Evolutionary conservation across 2,329 filamentous ascomycete species (phyloP), one percentile per base, ranked within the genome.

Genomic region (Scortechinia acanthostroma): DNA sequence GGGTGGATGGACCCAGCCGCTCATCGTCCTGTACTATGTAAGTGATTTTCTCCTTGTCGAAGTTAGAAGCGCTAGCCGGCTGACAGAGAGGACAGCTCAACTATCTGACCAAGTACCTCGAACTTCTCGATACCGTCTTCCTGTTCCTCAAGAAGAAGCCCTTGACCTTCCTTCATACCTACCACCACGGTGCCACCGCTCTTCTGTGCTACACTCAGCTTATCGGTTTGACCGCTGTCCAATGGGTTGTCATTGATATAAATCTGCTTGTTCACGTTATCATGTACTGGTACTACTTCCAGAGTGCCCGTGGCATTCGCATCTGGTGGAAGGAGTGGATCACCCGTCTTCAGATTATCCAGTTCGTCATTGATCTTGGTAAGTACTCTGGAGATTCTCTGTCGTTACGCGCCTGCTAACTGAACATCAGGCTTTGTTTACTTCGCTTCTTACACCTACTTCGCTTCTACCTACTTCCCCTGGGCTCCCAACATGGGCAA

Each of bases 221-320:
- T 53, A 85, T 95, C 59, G 91, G 91, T 54, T 80, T 88, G 60
- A 97, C 91, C 42, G 79, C 91, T 37, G 91, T 97, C 47, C 95
- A 91, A 49, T 97, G 91, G 91, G 88, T 95, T 46, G 83, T 86
- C 50, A 97, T 97, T 63, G 85, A 81, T 45, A 80, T 97, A 57
- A 97, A 97, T 77, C 71, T 97, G 60, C 81, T 80, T 51, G 91
- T 97, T 46, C 91, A 97, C 71, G 91, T 97, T 48, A 87, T 96
- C 63, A 97, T 97, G 91, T 97, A 97, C 84, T 96, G 91, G 91
- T 97, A 97, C 83, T 97, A 97, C 80, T 97, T 97, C 84, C 91
- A 97, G 77, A 91, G 88, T 61, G 91, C 91, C 46, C 90, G 91
- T 56, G 93, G 93, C 55, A 81, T 97, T 66, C 85, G 84, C 59